phyloP scores from a whole-genome alignment of 73 alveolate species.

The Stentor roeselii region DNA sequence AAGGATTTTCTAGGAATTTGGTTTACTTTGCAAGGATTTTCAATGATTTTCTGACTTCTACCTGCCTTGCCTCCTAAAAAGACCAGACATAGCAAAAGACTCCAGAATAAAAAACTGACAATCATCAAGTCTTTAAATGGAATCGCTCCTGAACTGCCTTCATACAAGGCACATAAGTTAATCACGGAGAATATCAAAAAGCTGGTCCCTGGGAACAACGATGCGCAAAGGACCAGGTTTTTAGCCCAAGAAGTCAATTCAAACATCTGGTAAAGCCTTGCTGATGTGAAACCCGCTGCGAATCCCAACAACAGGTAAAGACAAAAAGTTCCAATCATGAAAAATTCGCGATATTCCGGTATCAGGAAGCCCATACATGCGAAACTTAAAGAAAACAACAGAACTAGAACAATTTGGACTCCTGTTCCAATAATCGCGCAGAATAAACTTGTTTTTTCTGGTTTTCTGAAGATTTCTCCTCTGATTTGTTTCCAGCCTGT shows the following conservation, averaged over 20 bases:
- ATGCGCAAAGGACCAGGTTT: constrained; percentile 29
- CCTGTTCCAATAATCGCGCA: constrained; percentile 26
- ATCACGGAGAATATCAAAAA: constrained; percentile 22
- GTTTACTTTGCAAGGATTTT: constrained; percentile 39
- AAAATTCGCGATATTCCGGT: constrained; percentile 22
- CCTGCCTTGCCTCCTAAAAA: constrained; percentile 36
- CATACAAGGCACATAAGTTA: constrained; percentile 26
- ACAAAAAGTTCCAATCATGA: neutral
- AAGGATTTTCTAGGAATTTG: constrained; percentile 29
- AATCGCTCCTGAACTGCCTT: constrained; percentile 39
- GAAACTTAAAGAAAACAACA: neutral
- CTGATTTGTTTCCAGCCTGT: constrained; percentile 31
- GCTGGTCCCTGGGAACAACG: constrained; percentile 41
- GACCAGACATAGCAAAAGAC: constrained; percentile 34
- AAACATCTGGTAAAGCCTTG: constrained; percentile 43
- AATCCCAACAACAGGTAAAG: constrained; percentile 39
- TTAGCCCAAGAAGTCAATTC: constrained; percentile 39
- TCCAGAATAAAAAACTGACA: constrained; percentile 30
- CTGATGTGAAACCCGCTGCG: constrained; percentile 38
- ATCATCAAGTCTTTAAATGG: constrained; percentile 29
- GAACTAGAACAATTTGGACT: neutral
- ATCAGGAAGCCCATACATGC: constrained; percentile 18
- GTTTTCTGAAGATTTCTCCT: constrained; percentile 25
- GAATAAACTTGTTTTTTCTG: neutral
- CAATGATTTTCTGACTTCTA: constrained; percentile 14